Percentiles rank a stretch among this genome's conserved stretches.
Evolutionary conservation across 2,329 filamentous ascomycete genomes (phyloP).

Genomic region (Chaetomiaceae sp.): DNA sequence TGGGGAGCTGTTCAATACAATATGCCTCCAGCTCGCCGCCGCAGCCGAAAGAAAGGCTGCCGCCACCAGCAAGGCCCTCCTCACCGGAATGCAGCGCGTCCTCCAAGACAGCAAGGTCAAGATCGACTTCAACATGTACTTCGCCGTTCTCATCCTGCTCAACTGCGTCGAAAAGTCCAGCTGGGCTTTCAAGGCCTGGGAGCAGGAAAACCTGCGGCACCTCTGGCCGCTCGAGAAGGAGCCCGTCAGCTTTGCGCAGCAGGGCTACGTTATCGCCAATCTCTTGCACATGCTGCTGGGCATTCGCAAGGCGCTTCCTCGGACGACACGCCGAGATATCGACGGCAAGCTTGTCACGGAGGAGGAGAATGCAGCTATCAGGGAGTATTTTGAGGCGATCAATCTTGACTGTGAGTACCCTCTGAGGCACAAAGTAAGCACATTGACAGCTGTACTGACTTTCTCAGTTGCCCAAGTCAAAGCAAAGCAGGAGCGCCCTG

Average conservation of each 20-base stretch:
- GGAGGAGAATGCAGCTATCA: conserved; percentile 43
- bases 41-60: conserved; percentile 61
- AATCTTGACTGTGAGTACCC: conserved; percentile 52
- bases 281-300: conserved; percentile 57
- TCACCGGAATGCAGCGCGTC: conserved; percentile 57
- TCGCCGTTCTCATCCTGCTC: conserved; percentile 58
- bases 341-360: conserved; percentile 48
- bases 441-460: too few species aligned
- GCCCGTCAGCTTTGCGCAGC: conserved; percentile 53
- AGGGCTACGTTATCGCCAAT: conserved; percentile 55
- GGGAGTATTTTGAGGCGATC: conserved; percentile 52
- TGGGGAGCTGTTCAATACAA: conserved; percentile 55
- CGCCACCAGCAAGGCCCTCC: conserved; percentile 52
- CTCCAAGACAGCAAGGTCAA: conserved; percentile 58
- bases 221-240: conserved; percentile 59
- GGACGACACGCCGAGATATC: conserved; percentile 40
- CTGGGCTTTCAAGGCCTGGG: conserved; percentile 66
- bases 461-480: conserved; percentile 38
- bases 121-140: conserved; percentile 57
- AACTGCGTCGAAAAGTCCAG: conserved; percentile 65
- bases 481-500: conserved; percentile 46
- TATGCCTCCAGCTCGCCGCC: conserved; percentile 61
- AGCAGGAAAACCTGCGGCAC: conserved; percentile 55
- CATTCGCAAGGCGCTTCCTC: conserved; percentile 57
- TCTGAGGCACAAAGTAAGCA: too few species aligned